Evolutionary conservation across 495 filamentous ascomycete species (phyloP).

Genomic region (Penicillium coprophilum): DNA sequence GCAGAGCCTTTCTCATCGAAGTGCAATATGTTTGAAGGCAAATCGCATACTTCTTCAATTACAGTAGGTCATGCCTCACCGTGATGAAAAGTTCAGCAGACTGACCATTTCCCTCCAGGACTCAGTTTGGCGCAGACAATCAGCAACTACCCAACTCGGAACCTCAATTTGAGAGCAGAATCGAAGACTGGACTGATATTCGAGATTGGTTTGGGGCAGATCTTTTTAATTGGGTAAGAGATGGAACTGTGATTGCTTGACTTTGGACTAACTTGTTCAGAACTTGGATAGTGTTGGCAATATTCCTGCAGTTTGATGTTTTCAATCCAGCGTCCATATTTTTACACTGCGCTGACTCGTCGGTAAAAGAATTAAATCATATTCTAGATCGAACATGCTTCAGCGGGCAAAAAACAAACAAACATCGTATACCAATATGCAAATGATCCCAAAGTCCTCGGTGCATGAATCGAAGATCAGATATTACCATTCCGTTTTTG

Average conservation of each 20-base stretch:
- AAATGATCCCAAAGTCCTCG: neutral
- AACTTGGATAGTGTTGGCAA: neutral
- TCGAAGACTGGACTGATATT: conserved; percentile 12
- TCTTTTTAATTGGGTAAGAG: conserved; percentile 8
- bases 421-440: neutral
- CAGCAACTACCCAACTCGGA: neutral
- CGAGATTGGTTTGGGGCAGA: conserved; percentile 10
- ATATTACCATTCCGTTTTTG: too few species aligned
- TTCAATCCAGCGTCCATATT: neutral
- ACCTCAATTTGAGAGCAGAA: neutral
- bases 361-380: neutral
- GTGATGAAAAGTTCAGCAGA: neutral
- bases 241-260: neutral
- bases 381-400: too few species aligned
- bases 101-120: neutral
- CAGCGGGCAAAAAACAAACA: neutral
- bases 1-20: conserved; percentile 9
- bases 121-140: neutral
- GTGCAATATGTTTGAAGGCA: conserved; percentile 13
- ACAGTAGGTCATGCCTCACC: conserved; percentile 9
- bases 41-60: conserved; percentile 14
- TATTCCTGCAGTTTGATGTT: neutral
- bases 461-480: neutral
- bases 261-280: neutral
- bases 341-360: neutral